These are phyloP conservation scores for Kodamaea sp. DNA, from an alignment of 1,139 yeast genomes.

Conservation along the genomic window DNA sequence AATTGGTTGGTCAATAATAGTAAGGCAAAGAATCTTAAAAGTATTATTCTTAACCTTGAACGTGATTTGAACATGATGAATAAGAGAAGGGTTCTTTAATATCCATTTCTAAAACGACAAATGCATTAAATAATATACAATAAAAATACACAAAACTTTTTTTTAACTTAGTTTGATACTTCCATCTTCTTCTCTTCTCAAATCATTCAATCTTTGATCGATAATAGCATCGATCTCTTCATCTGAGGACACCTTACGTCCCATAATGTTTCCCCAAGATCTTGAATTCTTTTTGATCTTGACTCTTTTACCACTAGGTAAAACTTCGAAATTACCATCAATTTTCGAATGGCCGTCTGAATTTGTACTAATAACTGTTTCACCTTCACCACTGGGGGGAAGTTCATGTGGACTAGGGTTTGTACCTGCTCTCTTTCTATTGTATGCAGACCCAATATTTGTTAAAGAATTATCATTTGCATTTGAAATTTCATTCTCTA, in stretches of 20 bases:
- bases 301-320: conserved; percentile 68
- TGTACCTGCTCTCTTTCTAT: conserved; percentile 51
- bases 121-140: conserved; percentile 1
- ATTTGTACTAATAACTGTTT: conserved; percentile 27
- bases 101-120: neutral
- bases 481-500: neutral
- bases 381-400: conserved; percentile 50
- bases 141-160: neutral
- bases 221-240: conserved; percentile 61
- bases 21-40: conserved; percentile 16
- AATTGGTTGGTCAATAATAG: conserved; percentile 34
- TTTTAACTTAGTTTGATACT: neutral
- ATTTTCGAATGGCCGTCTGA: conserved; percentile 15
- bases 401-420: conserved; percentile 42
- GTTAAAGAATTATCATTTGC: neutral
- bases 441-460: conserved; percentile 27
- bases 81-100: conserved; percentile 9
- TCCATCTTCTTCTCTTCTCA: conserved; percentile 14
- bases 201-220: conserved; percentile 44
- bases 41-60: conserved; percentile 19
- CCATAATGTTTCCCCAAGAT: conserved; percentile 18
- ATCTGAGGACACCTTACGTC: conserved; percentile 18
- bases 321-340: conserved; percentile 47
- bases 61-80: conserved; percentile 18
- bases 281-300: conserved; percentile 34